Evolutionary conservation across 108 stramenopile species (phyloP).

Genomic region (Nitzschia sp.): DNA sequence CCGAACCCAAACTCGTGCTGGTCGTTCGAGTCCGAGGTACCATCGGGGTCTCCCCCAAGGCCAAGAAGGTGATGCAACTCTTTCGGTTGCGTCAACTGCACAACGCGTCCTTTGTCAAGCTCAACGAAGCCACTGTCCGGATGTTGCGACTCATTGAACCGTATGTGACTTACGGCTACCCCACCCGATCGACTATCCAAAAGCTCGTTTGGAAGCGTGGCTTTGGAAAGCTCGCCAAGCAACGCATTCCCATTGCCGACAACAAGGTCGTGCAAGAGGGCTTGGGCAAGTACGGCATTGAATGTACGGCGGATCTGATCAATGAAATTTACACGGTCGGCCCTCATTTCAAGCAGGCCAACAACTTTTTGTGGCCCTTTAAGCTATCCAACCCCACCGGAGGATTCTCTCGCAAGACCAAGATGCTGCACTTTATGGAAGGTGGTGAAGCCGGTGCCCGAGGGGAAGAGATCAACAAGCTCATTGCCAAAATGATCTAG

Average conservation of each 20-base stretch:
- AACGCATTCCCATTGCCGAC: constrained; percentile 94
- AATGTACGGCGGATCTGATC: constrained; percentile 93
- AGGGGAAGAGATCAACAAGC: constrained; percentile 94
- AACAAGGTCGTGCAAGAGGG: constrained; percentile 94
- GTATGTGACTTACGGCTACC: constrained; percentile 99
- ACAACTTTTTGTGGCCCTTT: constrained; percentile 99
- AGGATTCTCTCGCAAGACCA: constrained; percentile 97
- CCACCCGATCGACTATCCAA: constrained; percentile 91
- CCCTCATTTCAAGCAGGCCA: constrained; percentile 98
- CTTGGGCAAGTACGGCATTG: constrained; percentile 79
- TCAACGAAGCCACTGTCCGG: constrained; percentile 98
- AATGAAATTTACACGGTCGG: constrained; percentile 98
- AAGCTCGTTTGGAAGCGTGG: constrained; percentile 99
- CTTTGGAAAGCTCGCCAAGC: constrained; percentile 98
- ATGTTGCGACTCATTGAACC: constrained; percentile 99
- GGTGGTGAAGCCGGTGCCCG: constrained; percentile 98
- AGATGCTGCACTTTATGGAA: constrained; percentile 99
- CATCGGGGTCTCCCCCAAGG: constrained; percentile 99
- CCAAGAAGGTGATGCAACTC: constrained; percentile 99
- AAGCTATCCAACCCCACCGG: constrained; percentile 98
- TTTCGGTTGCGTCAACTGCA: constrained; percentile 99
- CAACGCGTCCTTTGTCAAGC: constrained; percentile 98
- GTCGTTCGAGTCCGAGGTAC: constrained; percentile 99
- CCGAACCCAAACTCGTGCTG: constrained; percentile 95
- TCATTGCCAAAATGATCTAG: constrained; percentile 96